Evolutionary conservation across 257 asterid species (phyloP).

Genomic region (Osmanthus fragrans): DNA sequence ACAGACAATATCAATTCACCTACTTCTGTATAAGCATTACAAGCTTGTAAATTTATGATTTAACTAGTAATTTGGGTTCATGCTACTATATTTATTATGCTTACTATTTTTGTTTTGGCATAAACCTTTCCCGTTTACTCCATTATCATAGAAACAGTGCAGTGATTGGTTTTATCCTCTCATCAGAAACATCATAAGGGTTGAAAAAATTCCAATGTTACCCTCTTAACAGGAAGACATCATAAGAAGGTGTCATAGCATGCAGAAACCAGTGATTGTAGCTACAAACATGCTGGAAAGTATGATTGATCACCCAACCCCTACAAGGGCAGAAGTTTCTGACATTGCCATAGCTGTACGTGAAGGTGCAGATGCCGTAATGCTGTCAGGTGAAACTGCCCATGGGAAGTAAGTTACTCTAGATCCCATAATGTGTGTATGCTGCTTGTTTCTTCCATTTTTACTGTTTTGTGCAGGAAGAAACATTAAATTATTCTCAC

Average conservation of each 20-base stretch:
- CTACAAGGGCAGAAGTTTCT: constrained; percentile 98
- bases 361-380: constrained; percentile 94
- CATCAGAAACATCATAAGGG: neutral
- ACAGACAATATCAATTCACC: neutral
- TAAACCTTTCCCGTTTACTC: neutral
- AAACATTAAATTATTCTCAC: neutral
- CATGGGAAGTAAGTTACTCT: constrained; percentile 83
- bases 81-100: neutral
- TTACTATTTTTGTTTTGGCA: neutral
- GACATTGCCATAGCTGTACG: constrained; percentile 97
- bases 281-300: constrained; percentile 99
- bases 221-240: constrained; percentile 70
- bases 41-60: neutral
- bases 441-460: constrained; percentile 2
- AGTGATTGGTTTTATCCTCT: neutral
- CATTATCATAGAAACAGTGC: neutral
- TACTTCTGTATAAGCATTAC: neutral
- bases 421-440: neutral
- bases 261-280: constrained; percentile 93
- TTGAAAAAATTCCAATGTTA: constrained; percentile 1
- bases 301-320: constrained; percentile 97
- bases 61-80: neutral
- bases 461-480: neutral
- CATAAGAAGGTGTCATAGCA: constrained; percentile 80
- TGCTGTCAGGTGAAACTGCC: constrained; percentile 99